Conservation (phyloP, 1,139 yeast species). For the Arxiozyma telluris region DNA sequence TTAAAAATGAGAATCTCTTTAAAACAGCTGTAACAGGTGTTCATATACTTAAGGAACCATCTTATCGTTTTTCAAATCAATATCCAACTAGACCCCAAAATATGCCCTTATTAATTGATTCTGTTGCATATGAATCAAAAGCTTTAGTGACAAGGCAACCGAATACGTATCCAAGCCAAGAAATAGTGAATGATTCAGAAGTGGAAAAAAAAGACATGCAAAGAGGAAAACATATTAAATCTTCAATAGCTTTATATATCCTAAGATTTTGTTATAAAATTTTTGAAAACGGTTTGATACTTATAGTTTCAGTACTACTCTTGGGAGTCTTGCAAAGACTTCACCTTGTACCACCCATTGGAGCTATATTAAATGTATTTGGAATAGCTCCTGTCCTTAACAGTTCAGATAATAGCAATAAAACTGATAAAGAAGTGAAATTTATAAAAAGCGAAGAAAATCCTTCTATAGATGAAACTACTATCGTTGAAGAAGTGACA, state of each 20-base stretch:
- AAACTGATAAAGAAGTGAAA: constrained; percentile 13
- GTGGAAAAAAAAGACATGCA: too few relatives aligned
- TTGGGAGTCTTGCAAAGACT: constrained; percentile 33
- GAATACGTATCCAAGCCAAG: neutral
- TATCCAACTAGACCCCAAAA: constrained; percentile 10
- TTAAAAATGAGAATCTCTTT: constrained; percentile 29
- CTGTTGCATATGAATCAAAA: constrained; percentile 2
- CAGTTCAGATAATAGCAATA: constrained; percentile 5
- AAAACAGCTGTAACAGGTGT: constrained; percentile 42
- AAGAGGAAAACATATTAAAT: neutral
- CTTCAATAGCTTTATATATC: constrained; percentile 7
- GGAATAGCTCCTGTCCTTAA: constrained; percentile 22
- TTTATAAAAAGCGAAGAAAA: neutral
- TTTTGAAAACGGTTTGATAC: constrained; percentile 43
- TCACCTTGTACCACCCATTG: constrained; percentile 36
- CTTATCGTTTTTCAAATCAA: constrained; percentile 4
- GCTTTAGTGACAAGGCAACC: neutral
- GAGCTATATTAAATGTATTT: constrained; percentile 25
- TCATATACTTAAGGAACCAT: constrained; percentile 29
- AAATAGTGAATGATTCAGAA: neutral
- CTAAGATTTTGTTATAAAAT: constrained; percentile 30
- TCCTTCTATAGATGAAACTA: neutral
- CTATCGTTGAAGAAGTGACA: neutral
- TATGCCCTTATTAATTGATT: constrained; percentile 5
- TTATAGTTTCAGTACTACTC: constrained; percentile 32